Conservation (phyloP, 2,329 filamentous ascomycete genomes). For the Venturia carpophila region DNA sequence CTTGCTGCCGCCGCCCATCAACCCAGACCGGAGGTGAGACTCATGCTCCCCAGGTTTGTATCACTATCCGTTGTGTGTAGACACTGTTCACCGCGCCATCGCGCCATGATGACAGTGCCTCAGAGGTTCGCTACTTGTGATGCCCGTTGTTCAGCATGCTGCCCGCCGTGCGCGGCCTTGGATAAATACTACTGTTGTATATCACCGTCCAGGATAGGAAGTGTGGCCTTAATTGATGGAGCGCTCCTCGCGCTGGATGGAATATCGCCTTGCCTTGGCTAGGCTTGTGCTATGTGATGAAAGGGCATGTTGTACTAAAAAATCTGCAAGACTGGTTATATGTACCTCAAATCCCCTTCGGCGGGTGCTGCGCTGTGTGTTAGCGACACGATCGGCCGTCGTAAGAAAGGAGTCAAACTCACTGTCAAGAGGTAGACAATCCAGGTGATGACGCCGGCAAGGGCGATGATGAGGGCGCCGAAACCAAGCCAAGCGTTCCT, state of each 20-base stretch:
- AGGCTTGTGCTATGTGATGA: not conserved
- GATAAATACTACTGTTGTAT: not conserved
- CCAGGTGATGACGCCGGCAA: not conserved
- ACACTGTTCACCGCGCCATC: slow-evolving; percentile 3
- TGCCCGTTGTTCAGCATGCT: not conserved
- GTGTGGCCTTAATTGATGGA: not conserved
- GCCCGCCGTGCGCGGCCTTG: not conserved
- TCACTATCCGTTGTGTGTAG: not conserved
- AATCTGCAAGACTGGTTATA: not conserved
- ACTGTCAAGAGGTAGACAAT: not conserved
- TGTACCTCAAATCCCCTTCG: not conserved
- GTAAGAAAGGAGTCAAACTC: not conserved
- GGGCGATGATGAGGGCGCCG: not conserved
- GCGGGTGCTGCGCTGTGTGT: not conserved
- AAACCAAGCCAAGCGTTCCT: not conserved
- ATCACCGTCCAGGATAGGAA: not conserved
- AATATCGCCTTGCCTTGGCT: not conserved
- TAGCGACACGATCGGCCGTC: not conserved
- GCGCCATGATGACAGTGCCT: not conserved
- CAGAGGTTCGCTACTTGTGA: not conserved
- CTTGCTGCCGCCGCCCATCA: not conserved
- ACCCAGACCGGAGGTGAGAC: not conserved
- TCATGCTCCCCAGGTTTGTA: not conserved
- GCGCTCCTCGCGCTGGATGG: not conserved
- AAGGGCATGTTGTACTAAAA: not conserved